phyloP scores from a whole-genome alignment of 169 alveolate species.

The Plasmodium vivax region DNA sequence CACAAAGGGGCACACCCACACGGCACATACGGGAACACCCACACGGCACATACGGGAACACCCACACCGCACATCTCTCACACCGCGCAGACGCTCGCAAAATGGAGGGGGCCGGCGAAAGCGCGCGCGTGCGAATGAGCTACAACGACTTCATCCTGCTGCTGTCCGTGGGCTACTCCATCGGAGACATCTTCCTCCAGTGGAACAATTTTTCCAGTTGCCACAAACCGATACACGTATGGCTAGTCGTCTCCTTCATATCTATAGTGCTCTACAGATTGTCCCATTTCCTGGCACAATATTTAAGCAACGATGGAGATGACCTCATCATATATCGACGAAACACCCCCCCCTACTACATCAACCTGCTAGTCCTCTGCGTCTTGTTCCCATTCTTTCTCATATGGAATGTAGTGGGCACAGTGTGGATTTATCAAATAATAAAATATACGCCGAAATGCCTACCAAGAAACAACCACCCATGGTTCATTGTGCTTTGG shows the following conservation, averaged over 20 bases:
- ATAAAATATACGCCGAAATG: constrained; percentile 82
- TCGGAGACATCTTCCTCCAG: constrained; percentile 81
- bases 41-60: too few relatives aligned
- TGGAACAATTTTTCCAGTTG: constrained; percentile 83
- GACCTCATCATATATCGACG: constrained; percentile 79
- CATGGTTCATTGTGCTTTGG: constrained; percentile 86
- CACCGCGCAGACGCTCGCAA: neutral
- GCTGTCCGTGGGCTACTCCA: constrained; percentile 81
- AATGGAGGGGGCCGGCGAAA: constrained; percentile 12
- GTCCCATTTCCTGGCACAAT: constrained; percentile 80
- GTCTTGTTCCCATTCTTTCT: constrained; percentile 81
- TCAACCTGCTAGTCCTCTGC: constrained; percentile 78
- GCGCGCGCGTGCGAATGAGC: constrained; percentile 21
- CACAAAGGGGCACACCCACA: too few relatives aligned
- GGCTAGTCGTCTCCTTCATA: constrained; percentile 83
- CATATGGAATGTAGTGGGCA: constrained; percentile 83
- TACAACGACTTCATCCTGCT: constrained; percentile 81
- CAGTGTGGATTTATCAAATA: constrained; percentile 79
- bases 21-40: too few relatives aligned
- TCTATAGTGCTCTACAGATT: constrained; percentile 80
- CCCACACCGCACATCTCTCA: too few relatives aligned
- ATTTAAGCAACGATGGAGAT: constrained; percentile 82
- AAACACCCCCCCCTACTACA: constrained; percentile 82
- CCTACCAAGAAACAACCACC: constrained; percentile 82
- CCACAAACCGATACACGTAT: constrained; percentile 82